Conservation (phyloP, 2,329 filamentous ascomycete genomes). For the Exophiala phaeomuriformis region DNA sequence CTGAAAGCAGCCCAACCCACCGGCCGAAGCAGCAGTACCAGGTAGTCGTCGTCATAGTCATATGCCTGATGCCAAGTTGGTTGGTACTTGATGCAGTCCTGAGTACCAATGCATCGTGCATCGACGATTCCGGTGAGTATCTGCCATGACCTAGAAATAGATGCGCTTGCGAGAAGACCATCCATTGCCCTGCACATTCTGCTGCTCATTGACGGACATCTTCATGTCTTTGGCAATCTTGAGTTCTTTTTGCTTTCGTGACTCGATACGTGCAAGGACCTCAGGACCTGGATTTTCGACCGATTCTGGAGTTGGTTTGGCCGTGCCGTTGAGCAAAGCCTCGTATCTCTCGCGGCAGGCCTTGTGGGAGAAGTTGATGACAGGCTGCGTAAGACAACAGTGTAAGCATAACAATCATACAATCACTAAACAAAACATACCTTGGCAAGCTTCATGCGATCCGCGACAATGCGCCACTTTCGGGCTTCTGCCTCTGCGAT, state of each 20-base stretch:
- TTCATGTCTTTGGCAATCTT: constrained; percentile 16
- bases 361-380: constrained; percentile 40
- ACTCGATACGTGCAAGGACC: constrained; percentile 22
- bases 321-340: constrained; percentile 38
- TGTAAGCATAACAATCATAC: constrained; percentile 8
- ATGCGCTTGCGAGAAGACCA: constrained; percentile 21
- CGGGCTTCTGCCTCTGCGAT: constrained; percentile 36
- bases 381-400: constrained; percentile 14
- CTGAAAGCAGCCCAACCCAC: background rate
- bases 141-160: constrained; percentile 12
- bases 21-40: background rate
- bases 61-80: background rate
- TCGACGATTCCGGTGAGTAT: background rate
- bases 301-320: constrained; percentile 39
- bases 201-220: constrained; percentile 1
- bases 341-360: constrained; percentile 42
- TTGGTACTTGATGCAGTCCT: too few relatives aligned
- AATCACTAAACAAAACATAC: constrained; percentile 4
- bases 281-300: constrained; percentile 22
- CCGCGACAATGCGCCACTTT: constrained; percentile 41
- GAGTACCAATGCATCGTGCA: background rate
- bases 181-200: constrained; percentile 23
- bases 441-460: constrained; percentile 37
- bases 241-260: constrained; percentile 21
- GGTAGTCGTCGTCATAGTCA: background rate